phyloP scores from a whole-genome alignment of 176 grass and related monocot genomes.

The Carex kokanica region DNA sequence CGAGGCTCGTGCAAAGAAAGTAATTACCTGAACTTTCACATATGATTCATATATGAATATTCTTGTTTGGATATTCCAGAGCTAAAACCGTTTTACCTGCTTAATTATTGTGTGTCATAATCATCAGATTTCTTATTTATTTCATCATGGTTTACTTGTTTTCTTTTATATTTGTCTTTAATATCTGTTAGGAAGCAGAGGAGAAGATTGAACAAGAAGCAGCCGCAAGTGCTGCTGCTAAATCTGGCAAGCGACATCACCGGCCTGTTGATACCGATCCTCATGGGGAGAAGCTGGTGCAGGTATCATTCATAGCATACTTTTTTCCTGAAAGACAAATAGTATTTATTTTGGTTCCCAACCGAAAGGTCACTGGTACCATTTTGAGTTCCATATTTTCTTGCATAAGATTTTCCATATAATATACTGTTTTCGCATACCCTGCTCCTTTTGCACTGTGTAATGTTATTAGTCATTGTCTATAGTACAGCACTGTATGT shows the following conservation, averaged over 20 bases:
- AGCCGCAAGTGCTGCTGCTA: constrained; percentile 48
- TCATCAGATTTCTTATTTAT: background rate
- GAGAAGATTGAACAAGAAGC: constrained; percentile 85
- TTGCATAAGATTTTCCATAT: too few relatives aligned
- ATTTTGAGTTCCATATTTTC: background rate
- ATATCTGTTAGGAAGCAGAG: constrained; percentile 81
- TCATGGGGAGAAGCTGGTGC: constrained; percentile 80
- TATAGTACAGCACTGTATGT: background rate
- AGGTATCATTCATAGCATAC: constrained; percentile 43
- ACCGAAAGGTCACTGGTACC: background rate
- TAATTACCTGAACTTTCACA: constrained; percentile 27
- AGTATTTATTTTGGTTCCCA: background rate
- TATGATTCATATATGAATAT: background rate
- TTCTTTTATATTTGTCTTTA: constrained; percentile 7
- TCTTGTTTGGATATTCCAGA: background rate
- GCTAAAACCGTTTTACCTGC: background rate
- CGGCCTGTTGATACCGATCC: constrained; percentile 91
- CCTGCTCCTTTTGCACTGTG: background rate
- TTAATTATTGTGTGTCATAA: background rate
- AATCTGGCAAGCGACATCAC: constrained; percentile 82
- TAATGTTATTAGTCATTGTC: background rate
- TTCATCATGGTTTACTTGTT: constrained; percentile 16
- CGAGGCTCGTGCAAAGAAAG: constrained; percentile 96
- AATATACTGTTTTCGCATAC: background rate
- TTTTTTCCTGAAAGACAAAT: background rate